A percentile compares a stretch with the other conserved stretches of the same genome.
These are phyloP conservation scores for Lasiodiplodia sp. DNA, from an alignment of 2,329 filamentous ascomycete genomes.

Conservation along the genomic window DNA sequence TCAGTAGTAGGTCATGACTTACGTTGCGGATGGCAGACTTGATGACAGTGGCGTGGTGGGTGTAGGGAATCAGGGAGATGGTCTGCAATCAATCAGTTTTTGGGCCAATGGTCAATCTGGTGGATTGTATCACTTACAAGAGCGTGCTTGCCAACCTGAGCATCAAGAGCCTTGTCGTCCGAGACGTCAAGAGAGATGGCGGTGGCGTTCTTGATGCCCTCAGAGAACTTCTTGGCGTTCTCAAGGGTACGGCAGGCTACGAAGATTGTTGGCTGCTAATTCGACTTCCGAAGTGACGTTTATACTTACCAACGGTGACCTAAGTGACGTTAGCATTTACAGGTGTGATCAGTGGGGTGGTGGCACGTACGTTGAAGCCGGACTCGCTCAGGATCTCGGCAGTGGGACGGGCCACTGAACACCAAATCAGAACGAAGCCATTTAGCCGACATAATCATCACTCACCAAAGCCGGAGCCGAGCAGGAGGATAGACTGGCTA, in stretches of 20 bases:
- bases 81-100: slow-evolving; percentile 31
- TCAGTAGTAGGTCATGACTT: background rate
- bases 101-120: slow-evolving; percentile 3
- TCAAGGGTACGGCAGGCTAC: slow-evolving; percentile 83
- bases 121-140: slow-evolving; percentile 57
- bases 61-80: slow-evolving; percentile 84
- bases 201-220: slow-evolving; percentile 72
- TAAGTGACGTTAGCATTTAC: slow-evolving; percentile 6
- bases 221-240: slow-evolving; percentile 76
- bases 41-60: slow-evolving; percentile 86
- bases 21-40: slow-evolving; percentile 83
- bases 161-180: slow-evolving; percentile 78
- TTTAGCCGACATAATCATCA: slow-evolving; percentile 1
- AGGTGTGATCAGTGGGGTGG: background rate
- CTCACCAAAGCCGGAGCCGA: slow-evolving; percentile 48
- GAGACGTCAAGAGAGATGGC: slow-evolving; percentile 87
- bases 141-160: slow-evolving; percentile 79
- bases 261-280: slow-evolving; percentile 6
- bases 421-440: slow-evolving; percentile 33
- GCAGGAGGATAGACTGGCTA: slow-evolving; percentile 46
- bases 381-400: slow-evolving; percentile 65
- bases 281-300: background rate
- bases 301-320: slow-evolving; percentile 58
- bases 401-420: slow-evolving; percentile 59
- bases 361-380: slow-evolving; percentile 57